Evolutionary conservation across 495 filamentous ascomycete species (phyloP).

Genomic region (Neurospora sp.): DNA sequence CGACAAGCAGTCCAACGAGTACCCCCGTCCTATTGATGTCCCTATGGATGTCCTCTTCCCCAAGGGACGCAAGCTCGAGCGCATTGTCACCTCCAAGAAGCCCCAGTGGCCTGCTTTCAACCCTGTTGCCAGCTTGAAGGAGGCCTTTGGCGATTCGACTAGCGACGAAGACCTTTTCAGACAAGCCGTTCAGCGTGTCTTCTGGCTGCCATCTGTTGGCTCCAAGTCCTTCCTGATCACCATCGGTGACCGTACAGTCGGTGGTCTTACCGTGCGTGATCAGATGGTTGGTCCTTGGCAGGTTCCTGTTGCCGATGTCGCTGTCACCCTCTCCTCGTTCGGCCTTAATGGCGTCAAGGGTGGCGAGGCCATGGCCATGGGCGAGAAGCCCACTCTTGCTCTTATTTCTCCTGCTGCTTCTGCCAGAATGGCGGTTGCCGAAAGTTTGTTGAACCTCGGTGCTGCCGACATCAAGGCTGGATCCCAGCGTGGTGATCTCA

Average conservation of each 20-base stretch:
- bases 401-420: constrained; percentile 89
- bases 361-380: constrained; percentile 95
- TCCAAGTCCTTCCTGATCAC: constrained; percentile 97
- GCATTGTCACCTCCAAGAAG: constrained; percentile 65
- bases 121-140: constrained; percentile 34
- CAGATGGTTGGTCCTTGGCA: constrained; percentile 98
- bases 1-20: constrained; percentile 69
- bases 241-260: constrained; percentile 86
- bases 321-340: constrained; percentile 79
- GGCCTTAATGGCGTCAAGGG: constrained; percentile 52
- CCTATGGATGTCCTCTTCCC: constrained; percentile 90
- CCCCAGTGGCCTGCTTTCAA: constrained; percentile 64
- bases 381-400: constrained; percentile 83
- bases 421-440: constrained; percentile 91
- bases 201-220: constrained; percentile 77
- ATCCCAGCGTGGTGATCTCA: constrained; percentile 34
- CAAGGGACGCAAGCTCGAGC: constrained; percentile 74
- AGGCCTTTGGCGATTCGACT: constrained; percentile 36
- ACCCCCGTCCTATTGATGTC: constrained; percentile 75
- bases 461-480: constrained; percentile 75
- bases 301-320: constrained; percentile 86
- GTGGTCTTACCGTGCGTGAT: constrained; percentile 78
- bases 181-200: constrained; percentile 69
- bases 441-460: constrained; percentile 84
- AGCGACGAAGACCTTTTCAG: constrained; percentile 56